phyloP scores from a whole-genome alignment of 805 yeast species.

The Teunomyces pallodes region DNA sequence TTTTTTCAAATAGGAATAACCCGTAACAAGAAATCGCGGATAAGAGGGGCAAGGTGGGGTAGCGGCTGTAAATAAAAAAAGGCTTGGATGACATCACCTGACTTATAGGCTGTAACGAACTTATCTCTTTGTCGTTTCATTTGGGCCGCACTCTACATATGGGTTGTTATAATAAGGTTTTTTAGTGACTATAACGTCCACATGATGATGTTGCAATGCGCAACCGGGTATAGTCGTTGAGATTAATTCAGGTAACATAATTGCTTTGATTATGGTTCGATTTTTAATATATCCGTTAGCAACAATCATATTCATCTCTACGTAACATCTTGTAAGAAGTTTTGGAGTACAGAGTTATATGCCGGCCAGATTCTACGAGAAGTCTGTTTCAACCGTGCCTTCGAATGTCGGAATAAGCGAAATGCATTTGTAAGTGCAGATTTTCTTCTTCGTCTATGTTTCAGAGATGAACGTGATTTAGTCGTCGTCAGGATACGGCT shows the following conservation, averaged over 20 bases:
- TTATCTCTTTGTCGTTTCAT: not conserved
- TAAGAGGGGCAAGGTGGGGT: not conserved
- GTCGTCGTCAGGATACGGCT: not conserved
- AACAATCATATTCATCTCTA: too few species aligned
- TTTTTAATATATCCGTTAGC: too few species aligned
- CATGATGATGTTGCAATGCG: not conserved
- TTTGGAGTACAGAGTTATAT: not conserved
- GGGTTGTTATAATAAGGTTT: not conserved
- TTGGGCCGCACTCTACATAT: not conserved
- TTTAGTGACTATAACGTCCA: not conserved
- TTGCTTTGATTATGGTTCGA: not conserved
- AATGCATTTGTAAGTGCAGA: not conserved
- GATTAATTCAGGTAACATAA: not conserved
- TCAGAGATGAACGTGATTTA: not conserved
- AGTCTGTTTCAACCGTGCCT: not conserved
- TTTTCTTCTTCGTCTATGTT: not conserved
- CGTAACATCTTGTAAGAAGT: not conserved
- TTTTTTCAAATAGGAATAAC: too few species aligned
- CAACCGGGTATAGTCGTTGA: not conserved
- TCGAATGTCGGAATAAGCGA: not conserved
- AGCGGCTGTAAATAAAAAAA: not conserved
- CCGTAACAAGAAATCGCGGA: not conserved
- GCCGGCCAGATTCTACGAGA: not conserved
- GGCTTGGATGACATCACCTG: not conserved
- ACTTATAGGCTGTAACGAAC: not conserved